Evolutionary conservation across 352 stramenopile genomes (phyloP), one percentile per base, ranked within the genome.

Genomic region (Peronospora belbahrii): DNA sequence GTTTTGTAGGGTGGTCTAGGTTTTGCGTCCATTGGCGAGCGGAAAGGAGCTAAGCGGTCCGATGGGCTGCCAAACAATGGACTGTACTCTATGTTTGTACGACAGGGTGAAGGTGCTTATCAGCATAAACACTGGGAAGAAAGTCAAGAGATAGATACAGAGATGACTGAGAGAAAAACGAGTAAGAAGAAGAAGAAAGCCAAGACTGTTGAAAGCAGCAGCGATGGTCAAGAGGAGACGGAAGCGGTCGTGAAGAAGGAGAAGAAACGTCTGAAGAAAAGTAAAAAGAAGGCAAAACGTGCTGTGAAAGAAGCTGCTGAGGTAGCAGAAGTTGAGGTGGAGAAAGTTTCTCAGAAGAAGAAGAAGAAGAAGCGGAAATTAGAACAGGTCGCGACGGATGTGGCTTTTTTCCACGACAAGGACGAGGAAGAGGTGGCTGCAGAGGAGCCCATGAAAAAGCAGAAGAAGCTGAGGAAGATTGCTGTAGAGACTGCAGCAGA

Each of bases 11-110:
- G 80, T 24, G 80, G 80, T 15, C 72, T 92, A 11, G 80, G 80
- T 11, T 87, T 86, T 42, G 72, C 70, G 15, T 70, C 71, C 4
- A 42, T 52, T 4, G 65, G 60, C 11, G 76, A 68, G 20, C 59
- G 65, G 31, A 83, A 82, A 48, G 63, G 68, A 22, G 67, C 37
- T 23, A 83, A 87, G 53, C 77, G 77, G 39, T 69, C 72, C 19
- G 80, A 89, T 41, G 80, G 80, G 11, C 55, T 92, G 20, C 80
- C 80, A 6, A 70, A 88, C 31, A 92, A 92, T 31, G 77, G 79
- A 20, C 59, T 92, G 10, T 92, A 92, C 52, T 73, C 73, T 23
- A 92, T 88, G 80, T 92, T 92, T 39, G 80, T 92, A 49, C 74
- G 80, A 15, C 66, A 88, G 46, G 80, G 80, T 35, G 68, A 92